Conservation (phyloP, 352 stramenopile species). For the Ophiocytium majus region DNA sequence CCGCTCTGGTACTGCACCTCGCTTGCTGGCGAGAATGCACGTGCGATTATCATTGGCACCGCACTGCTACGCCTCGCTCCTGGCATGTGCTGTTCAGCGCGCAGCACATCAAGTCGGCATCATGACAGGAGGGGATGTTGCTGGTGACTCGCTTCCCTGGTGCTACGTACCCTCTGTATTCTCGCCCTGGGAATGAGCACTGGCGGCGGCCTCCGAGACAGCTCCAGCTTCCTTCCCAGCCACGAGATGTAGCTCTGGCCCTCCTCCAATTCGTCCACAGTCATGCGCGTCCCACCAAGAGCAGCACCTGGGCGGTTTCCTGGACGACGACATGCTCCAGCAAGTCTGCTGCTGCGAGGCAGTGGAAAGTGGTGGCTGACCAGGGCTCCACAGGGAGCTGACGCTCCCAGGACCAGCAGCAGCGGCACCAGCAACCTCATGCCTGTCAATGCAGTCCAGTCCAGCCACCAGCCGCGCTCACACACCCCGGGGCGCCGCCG, state of each 20-base stretch:
- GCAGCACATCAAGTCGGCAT: background rate
- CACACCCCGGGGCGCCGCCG: too few species aligned
- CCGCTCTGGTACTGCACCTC: background rate
- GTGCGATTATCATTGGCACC: background rate
- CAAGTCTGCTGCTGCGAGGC: too few species aligned
- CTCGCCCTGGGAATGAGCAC: constrained; percentile 44
- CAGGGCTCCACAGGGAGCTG: too few species aligned
- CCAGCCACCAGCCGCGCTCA: too few species aligned
- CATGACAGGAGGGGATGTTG: background rate
- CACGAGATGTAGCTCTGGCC: constrained; percentile 27
- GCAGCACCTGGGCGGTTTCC: too few species aligned
- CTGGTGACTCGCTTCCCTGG: background rate
- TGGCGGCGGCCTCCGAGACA: constrained; percentile 31
- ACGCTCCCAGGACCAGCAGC: too few species aligned
- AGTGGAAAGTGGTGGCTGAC: too few species aligned
- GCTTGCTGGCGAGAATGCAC: background rate
- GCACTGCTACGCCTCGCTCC: background rate
- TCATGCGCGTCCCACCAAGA: too few species aligned
- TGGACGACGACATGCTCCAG: too few species aligned
- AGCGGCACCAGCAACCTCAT: too few species aligned
- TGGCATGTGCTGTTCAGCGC: background rate
- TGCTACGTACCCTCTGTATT: constrained; percentile 32
- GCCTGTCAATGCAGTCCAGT: too few species aligned
- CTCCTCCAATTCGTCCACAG: background rate
- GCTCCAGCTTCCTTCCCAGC: constrained; percentile 47